Evolutionary conservation across 1,139 yeast genomes (phyloP).

Genomic region (Yarrowia galli): DNA sequence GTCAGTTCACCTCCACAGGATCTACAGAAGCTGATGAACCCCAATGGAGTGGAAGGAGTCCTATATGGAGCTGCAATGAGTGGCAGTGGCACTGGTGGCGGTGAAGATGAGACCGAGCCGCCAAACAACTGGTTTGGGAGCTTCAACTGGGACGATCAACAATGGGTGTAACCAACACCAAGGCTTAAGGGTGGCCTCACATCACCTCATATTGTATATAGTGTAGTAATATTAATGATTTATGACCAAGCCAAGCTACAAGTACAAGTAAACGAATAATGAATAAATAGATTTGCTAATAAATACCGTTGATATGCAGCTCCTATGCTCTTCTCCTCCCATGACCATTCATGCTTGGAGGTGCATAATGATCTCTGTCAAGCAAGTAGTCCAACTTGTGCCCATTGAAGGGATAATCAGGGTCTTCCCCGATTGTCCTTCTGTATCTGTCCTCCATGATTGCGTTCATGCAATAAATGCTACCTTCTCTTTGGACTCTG

Average conservation of each 20-base stretch:
- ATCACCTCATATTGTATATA: background rate
- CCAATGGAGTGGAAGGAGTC: constrained; percentile 21
- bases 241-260: background rate
- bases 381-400: background rate
- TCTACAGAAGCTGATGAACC: constrained; percentile 34
- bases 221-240: constrained; percentile 18
- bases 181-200: too few relatives aligned
- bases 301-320: too few relatives aligned
- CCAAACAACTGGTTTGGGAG: constrained; percentile 34
- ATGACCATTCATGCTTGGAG: too few relatives aligned
- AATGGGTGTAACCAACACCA: constrained; percentile 5
- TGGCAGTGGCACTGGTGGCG: background rate
- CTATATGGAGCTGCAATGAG: constrained; percentile 26
- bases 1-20: constrained; percentile 35
- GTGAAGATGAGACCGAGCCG: constrained; percentile 7
- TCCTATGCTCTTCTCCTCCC: background rate
- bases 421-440: background rate
- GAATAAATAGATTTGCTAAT: background rate
- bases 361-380: too few relatives aligned
- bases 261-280: background rate
- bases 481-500: background rate
- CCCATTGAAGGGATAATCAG: background rate
- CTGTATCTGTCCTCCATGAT: constrained; percentile 1
- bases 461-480: background rate
- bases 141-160: constrained; percentile 34